A percentile compares a stretch with the other conserved stretches of the same genome.
phyloP scores from a whole-genome alignment of 106 monocot genomes.

The Dendrobium huoshanense region DNA sequence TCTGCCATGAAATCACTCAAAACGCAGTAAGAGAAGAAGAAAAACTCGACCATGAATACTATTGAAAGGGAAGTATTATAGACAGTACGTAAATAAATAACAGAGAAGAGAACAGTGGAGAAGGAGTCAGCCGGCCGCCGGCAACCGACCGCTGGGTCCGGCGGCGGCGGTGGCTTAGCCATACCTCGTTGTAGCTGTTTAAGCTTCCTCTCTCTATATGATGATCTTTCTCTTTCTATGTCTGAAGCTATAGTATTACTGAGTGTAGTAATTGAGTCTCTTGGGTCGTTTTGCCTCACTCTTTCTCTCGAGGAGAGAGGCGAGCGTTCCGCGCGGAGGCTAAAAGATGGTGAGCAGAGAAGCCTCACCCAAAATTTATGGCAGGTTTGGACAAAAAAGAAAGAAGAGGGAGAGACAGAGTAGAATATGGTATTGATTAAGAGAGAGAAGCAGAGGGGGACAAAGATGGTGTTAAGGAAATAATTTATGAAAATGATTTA shows the following conservation, averaged over 20 bases:
- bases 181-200: not conserved
- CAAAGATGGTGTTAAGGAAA: too few species aligned
- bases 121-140: not conserved
- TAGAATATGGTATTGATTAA: not conserved
- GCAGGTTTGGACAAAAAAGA: not conserved
- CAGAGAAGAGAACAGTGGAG: not conserved
- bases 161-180: not conserved
- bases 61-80: not conserved
- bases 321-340: constrained; percentile 7
- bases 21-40: not conserved
- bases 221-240: not conserved
- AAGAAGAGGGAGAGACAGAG: not conserved
- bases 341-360: constrained; percentile 9
- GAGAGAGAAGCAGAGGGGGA: not conserved
- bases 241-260: not conserved
- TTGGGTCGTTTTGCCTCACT: not conserved
- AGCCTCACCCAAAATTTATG: not conserved
- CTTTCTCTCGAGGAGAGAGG: not conserved
- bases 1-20: too few species aligned
- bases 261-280: not conserved
- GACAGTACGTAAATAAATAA: not conserved
- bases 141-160: not conserved
- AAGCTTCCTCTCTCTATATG: not conserved
- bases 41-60: not conserved
- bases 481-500: too few species aligned